Percentiles rank a stretch among this genome's conserved stretches.
Conservation (phyloP, 768 basidiomycete genomes). For the Phaffia australis region DNA sequence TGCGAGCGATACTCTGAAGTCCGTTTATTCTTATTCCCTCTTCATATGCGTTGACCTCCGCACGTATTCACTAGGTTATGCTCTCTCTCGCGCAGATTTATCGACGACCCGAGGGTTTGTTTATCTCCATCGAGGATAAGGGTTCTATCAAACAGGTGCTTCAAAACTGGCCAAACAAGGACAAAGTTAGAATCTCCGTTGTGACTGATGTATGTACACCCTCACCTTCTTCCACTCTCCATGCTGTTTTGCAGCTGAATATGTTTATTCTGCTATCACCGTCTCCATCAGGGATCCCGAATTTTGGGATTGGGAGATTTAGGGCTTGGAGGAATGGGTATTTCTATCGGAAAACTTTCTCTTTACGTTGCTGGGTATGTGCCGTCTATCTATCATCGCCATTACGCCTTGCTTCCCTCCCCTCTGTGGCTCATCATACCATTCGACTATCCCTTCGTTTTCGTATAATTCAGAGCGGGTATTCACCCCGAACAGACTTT, state of each 20-base stretch:
- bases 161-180: conserved; percentile 57
- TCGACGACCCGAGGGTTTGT: conserved; percentile 46
- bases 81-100: conserved; percentile 10
- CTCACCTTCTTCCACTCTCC: neutral
- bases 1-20: conserved; percentile 73
- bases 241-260: neutral
- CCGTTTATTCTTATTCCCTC: neutral
- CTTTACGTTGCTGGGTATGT: conserved; percentile 60
- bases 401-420: too few species aligned
- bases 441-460: too few species aligned
- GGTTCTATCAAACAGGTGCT: conserved; percentile 64
- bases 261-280: too few species aligned
- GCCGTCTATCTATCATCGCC: too few species aligned
- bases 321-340: conserved; percentile 32
- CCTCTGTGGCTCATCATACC: too few species aligned
- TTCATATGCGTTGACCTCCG: neutral
- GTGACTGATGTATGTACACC: conserved; percentile 54
- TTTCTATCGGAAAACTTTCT: conserved; percentile 83
- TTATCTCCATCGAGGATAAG: conserved; percentile 67
- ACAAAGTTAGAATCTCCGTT: conserved; percentile 42
- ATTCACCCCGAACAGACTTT: conserved; percentile 50
- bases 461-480: conserved; percentile 57
- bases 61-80: neutral
- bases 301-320: conserved; percentile 66
- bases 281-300: conserved; percentile 52